These are phyloP conservation scores for Candida qinlingensis DNA, from an alignment of 805 yeast genomes.

Conservation along the genomic window DNA sequence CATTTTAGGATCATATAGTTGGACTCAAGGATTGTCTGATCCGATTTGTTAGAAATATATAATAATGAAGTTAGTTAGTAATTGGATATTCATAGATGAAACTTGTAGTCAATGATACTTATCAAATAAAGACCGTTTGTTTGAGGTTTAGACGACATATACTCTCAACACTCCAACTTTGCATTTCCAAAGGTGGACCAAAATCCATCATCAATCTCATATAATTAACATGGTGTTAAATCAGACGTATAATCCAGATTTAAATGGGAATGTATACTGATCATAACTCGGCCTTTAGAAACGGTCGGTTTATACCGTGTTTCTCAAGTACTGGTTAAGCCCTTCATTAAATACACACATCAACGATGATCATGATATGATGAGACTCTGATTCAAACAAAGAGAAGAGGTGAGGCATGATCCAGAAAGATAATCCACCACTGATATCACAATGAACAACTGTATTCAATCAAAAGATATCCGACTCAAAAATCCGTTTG, in stretches of 20 bases:
- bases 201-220: too few relatives aligned
- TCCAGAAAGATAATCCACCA: background rate
- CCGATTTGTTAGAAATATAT: slow-evolving; percentile 14
- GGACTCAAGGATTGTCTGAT: slow-evolving; percentile 49
- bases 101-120: slow-evolving; percentile 1
- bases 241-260: slow-evolving; percentile 19
- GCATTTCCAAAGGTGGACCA: too few relatives aligned
- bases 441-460: background rate
- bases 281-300: slow-evolving; percentile 13
- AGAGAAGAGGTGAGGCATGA: background rate
- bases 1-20: slow-evolving; percentile 66
- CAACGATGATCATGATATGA: background rate
- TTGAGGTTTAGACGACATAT: slow-evolving; percentile 11
- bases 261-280: slow-evolving; percentile 14
- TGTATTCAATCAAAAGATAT: background rate
- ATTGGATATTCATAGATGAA: background rate
- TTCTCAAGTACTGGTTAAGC: slow-evolving; percentile 11
- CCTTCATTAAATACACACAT: slow-evolving; percentile 13
- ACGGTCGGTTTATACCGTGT: background rate
- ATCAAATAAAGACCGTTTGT: slow-evolving; percentile 7
- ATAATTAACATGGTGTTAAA: background rate
- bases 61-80: background rate
- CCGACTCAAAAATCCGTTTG: slow-evolving; percentile 14
- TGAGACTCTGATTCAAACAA: background rate
- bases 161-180: too few relatives aligned